phyloP scores from a whole-genome alignment of 2,329 filamentous ascomycete species.

The Sporothrix mexicana region DNA sequence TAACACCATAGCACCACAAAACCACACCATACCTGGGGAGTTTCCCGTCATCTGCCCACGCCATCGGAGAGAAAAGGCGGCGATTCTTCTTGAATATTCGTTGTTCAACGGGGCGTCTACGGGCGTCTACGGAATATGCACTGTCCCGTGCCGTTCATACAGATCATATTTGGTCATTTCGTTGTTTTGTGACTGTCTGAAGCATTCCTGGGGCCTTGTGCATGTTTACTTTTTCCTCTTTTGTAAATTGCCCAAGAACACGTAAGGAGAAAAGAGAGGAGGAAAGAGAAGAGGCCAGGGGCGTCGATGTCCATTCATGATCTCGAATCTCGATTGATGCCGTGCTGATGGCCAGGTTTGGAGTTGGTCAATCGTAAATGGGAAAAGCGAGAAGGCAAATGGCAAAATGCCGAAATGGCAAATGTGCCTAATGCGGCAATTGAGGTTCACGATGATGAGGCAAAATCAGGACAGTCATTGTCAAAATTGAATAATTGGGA shows the following conservation, averaged over 20 bases:
- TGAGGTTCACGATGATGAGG: neutral
- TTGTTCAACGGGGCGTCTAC: slow-evolving; percentile 5
- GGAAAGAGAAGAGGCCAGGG: neutral
- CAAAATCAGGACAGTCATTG: neutral
- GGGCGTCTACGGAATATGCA: slow-evolving; percentile 9
- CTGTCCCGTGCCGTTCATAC: slow-evolving; percentile 1
- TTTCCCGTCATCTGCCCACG: slow-evolving; percentile 33
- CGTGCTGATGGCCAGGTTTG: neutral
- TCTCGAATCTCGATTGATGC: neutral
- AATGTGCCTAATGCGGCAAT: neutral
- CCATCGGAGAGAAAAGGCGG: slow-evolving; percentile 18
- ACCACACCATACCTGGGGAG: slow-evolving; percentile 32
- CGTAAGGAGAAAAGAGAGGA: neutral
- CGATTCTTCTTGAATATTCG: neutral
- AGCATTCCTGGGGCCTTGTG: slow-evolving; percentile 1
- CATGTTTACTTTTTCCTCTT: slow-evolving; percentile 22
- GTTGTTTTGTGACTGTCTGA: neutral
- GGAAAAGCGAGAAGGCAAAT: neutral
- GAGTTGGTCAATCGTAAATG: neutral
- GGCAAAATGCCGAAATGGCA: neutral
- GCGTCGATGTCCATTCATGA: neutral
- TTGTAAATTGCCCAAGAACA: neutral
- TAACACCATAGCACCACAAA: slow-evolving; percentile 28
- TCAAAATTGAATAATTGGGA: neutral
- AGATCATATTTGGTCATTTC: neutral